Conservation (phyloP, 352 stramenopile species). For the Phytophthora fragariae region DNA sequence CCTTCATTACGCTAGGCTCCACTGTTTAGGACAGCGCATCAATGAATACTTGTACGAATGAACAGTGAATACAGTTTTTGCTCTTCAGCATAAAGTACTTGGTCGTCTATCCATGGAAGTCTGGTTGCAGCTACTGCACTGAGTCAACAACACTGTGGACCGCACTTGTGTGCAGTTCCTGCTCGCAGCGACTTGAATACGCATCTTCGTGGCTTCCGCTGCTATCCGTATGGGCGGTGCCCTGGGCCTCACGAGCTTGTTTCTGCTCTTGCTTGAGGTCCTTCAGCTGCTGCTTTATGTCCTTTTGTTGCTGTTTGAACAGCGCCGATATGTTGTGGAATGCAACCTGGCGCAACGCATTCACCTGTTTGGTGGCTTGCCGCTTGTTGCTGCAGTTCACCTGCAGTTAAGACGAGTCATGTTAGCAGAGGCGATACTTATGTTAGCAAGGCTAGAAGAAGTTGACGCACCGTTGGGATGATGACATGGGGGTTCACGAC, state of each 20-base stretch:
- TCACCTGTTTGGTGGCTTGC: conserved; percentile 76
- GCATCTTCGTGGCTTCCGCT: conserved; percentile 1
- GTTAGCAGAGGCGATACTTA: conserved; percentile 7
- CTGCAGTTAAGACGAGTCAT: conserved; percentile 30
- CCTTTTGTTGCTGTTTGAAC: conserved; percentile 51
- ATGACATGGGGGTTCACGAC: conserved; percentile 89
- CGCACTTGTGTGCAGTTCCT: not conserved
- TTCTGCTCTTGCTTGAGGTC: conserved; percentile 26
- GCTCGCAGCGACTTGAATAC: not conserved
- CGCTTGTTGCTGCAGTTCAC: conserved; percentile 77
- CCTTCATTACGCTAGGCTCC: no score
- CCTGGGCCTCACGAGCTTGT: conserved; percentile 6
- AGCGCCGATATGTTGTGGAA: conserved; percentile 71
- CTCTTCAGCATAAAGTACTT: not conserved
- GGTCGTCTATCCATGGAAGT: no score
- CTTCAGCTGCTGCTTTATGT: conserved; percentile 38
- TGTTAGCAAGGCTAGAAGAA: not conserved
- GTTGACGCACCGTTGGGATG: conserved; percentile 89
- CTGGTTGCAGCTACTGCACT: conserved; percentile 4
- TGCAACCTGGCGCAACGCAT: conserved; percentile 64
- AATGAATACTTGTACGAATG: not conserved
- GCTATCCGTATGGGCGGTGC: conserved; percentile 6
- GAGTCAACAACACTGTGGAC: conserved; percentile 9
- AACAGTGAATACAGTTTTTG: not conserved
- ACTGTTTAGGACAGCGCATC: not conserved